Evolutionary conservation across 1,284 basidiomycete species (phyloP).

Genomic region (Gomphus sp.): DNA sequence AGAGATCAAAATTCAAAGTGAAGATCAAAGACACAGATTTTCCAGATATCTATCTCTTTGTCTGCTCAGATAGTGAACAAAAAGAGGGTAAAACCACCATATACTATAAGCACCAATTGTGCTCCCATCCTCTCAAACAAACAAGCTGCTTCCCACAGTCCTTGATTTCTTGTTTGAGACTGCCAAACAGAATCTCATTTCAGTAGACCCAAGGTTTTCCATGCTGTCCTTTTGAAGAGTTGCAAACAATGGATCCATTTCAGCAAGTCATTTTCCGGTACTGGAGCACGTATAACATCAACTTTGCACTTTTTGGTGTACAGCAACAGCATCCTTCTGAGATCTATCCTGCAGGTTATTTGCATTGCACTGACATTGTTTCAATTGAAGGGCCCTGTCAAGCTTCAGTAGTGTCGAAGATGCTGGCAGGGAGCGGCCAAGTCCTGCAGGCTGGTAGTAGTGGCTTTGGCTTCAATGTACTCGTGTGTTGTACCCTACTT

Average conservation of each 20-base stretch:
- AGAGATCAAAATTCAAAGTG: not conserved
- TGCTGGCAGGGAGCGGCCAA: no score
- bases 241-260: slow-evolving; percentile 69
- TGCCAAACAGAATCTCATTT: slow-evolving; percentile 64
- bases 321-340: slow-evolving; percentile 36
- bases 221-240: slow-evolving; percentile 68
- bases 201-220: slow-evolving; percentile 60
- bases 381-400: slow-evolving; percentile 16
- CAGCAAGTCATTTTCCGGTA: slow-evolving; percentile 30
- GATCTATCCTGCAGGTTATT: slow-evolving; percentile 49
- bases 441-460: no score
- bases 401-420: no score
- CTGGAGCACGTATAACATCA: not conserved
- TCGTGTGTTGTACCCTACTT: no score
- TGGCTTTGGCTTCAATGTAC: no score
- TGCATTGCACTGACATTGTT: not conserved
- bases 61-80: not conserved
- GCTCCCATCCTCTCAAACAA: not conserved
- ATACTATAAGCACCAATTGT: not conserved
- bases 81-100: not conserved
- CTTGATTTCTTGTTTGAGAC: slow-evolving; percentile 69
- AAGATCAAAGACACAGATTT: not conserved
- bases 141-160: slow-evolving; percentile 43
- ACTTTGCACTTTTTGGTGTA: not conserved
- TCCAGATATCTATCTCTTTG: not conserved